Base-by-base conservation (phyloP, 352 stramenopile genomes). In the Pseudoperonospora humuli region DNA sequence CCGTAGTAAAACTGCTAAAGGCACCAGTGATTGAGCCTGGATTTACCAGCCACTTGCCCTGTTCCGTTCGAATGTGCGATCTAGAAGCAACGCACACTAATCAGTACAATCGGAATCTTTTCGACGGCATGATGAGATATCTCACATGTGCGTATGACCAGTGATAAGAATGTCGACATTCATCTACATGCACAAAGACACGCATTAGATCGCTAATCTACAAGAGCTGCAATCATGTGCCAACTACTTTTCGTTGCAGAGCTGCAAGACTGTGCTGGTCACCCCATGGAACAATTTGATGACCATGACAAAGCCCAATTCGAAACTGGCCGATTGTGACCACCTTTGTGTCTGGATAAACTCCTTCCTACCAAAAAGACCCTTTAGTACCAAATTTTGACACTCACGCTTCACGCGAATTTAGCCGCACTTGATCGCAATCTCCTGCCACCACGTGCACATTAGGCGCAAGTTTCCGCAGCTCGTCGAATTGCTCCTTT, bases 161-260 rank as follows among this genome's bases (percentile, higher is more conserved):
- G 88, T 95, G 33, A 99, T 64, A 2, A 99, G 61, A 32, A 99
- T 97, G 66, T 99, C 96, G 0, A 98, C 94, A 50, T 97, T 96
- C 68, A 99, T 82, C 69, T 97, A 29, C 0, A 46, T 9, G 31
- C 3, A 32, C 13, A 36, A 40, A 26, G 7, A 29, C 9, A 29
- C 11, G 9, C n/a, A n/a, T n/a, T n/a, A n/a, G n/a, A n/a, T n/a
- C n/a, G n/a, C n/a, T n/a, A n/a, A n/a, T n/a, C n/a, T n/a, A n/a
- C n/a, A n/a, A n/a, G n/a, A n/a, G n/a, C n/a, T n/a, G n/a, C n/a
- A n/a, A n/a, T n/a, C 15, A 32, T 28, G 19, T 20, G n/a, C 8
- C 15, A 11, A 31, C 25, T 40, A 86, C 76, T 60, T 93, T 93
- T 44, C 94, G 75, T 54, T 97, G 73, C 38, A 96, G 57, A 43